Evolutionary conservation across 208 protist genomes (phyloP).

Genomic region (Giardia muris): DNA sequence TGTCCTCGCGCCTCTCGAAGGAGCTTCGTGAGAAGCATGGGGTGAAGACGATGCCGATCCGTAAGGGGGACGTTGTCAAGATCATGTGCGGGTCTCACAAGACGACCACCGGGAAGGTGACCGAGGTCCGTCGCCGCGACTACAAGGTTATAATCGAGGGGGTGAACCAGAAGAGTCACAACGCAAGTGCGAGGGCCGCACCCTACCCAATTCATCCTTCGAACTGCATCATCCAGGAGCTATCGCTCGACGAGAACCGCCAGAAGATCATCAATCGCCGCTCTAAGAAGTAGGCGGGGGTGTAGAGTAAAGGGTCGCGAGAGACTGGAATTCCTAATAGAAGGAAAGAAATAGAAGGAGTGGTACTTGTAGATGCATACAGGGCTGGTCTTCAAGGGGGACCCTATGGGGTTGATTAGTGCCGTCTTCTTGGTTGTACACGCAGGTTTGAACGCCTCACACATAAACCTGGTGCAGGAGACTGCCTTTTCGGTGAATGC

Average conservation of each 20-base stretch:
- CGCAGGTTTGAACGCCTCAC: too few species aligned
- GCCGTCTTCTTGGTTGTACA: too few species aligned
- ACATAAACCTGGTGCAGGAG: too few species aligned
- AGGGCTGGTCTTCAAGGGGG: too few species aligned
- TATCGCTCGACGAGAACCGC: conserved; percentile 90
- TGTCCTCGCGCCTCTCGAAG: conserved; percentile 88
- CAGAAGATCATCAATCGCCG: background rate
- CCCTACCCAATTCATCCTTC: conserved; percentile 74
- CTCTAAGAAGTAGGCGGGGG: too few species aligned
- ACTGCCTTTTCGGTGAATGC: too few species aligned
- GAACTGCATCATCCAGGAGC: conserved; percentile 95
- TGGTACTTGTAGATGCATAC: too few species aligned
- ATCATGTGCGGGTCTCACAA: conserved; percentile 74
- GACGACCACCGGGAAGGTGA: conserved; percentile 78
- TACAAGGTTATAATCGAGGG: conserved; percentile 95
- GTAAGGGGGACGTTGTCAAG: conserved; percentile 94
- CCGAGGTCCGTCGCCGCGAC: conserved; percentile 84
- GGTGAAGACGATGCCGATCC: conserved; percentile 82
- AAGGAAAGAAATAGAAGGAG: too few species aligned
- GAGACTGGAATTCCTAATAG: too few species aligned
- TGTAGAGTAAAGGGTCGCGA: too few species aligned
- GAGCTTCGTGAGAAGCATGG: conserved; percentile 92
- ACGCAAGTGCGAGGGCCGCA: conserved; percentile 53
- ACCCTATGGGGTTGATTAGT: too few species aligned
- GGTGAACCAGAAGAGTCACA: conserved; percentile 67